These are phyloP conservation scores for Ceratocystis eucalypticola DNA, from an alignment of 2,329 filamentous ascomycete species.

Conservation along the genomic window DNA sequence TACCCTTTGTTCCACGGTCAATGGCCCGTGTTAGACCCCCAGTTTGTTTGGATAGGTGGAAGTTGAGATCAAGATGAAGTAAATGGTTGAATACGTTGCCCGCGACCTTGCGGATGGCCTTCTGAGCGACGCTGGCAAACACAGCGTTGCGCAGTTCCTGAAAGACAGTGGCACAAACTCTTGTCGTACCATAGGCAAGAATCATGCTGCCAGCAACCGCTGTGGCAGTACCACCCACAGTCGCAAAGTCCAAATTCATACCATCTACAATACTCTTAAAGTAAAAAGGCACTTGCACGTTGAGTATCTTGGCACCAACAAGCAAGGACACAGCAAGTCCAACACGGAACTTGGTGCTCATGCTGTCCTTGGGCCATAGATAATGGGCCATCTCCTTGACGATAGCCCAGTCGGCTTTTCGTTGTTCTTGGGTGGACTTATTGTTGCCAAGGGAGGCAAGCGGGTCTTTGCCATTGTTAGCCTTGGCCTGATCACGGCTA, in stretches of 20 bases:
- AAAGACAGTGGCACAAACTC: conserved; percentile 78
- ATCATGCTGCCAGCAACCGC: conserved; percentile 88
- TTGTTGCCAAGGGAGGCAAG: conserved; percentile 46
- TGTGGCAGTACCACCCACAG: conserved; percentile 73
- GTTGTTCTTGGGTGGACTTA: conserved; percentile 69
- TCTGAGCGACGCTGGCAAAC: conserved; percentile 93
- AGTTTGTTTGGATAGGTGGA: conserved; percentile 88
- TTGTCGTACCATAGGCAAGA: conserved; percentile 76
- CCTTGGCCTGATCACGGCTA: conserved; percentile 13
- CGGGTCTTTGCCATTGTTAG: conserved; percentile 31
- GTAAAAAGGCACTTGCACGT: conserved; percentile 97
- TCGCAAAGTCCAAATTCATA: conserved; percentile 90
- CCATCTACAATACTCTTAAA: conserved; percentile 96
- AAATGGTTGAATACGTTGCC: conserved; percentile 87
- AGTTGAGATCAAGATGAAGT: conserved; percentile 76
- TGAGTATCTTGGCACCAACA: conserved; percentile 83
- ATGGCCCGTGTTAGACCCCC: conserved; percentile 88
- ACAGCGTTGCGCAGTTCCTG: conserved; percentile 92
- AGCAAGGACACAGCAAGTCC: conserved; percentile 71
- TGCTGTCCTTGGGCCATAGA: conserved; percentile 80
- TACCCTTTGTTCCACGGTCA: conserved; percentile 93
- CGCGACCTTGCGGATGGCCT: conserved; percentile 83
- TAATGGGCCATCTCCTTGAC: conserved; percentile 97
- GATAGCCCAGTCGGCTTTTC: conserved; percentile 95
- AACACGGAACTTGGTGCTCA: conserved; percentile 64